Conservation (phyloP, 331 rosid species). For the Rosa hybrid region DNA sequence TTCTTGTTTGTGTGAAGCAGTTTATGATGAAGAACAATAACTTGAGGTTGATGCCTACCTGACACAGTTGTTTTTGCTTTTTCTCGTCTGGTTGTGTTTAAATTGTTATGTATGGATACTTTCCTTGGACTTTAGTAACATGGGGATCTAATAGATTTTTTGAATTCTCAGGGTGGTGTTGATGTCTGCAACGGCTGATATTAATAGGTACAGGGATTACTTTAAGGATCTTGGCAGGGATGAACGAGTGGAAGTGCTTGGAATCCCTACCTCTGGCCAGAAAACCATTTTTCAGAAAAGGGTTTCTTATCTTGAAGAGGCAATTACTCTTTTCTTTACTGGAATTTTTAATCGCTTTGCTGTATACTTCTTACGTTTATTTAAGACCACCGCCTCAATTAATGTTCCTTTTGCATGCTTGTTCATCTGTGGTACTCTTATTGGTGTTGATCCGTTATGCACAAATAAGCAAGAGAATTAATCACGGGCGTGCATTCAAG, state of each 20-base stretch:
- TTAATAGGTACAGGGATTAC: constrained; percentile 72
- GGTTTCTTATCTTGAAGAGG: constrained; percentile 80
- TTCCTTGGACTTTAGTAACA: constrained; percentile 8
- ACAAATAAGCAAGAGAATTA: neutral
- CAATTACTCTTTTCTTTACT: constrained; percentile 18
- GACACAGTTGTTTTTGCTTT: neutral
- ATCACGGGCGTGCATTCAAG: neutral
- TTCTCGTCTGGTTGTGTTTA: neutral
- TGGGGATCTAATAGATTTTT: constrained; percentile 28
- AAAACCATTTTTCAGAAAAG: constrained; percentile 54
- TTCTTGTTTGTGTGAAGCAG: constrained; percentile 86
- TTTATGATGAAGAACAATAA: constrained; percentile 68
- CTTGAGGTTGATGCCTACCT: constrained; percentile 55
- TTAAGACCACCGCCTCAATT: constrained; percentile 10
- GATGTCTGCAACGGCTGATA: constrained; percentile 97
- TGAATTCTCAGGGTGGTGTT: constrained; percentile 71
- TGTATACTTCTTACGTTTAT: constrained; percentile 14
- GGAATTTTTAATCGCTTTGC: neutral
- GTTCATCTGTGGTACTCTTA: neutral
- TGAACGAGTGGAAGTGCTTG: constrained; percentile 90
- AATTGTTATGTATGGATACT: neutral
- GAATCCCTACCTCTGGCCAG: constrained; percentile 60
- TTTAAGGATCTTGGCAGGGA: constrained; percentile 83
- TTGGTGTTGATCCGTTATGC: neutral
- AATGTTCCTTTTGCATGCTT: constrained; percentile 11